Evolutionary conservation across 2,329 filamentous ascomycete species (phyloP).

Genomic region (Fusarium cyanostomum): DNA sequence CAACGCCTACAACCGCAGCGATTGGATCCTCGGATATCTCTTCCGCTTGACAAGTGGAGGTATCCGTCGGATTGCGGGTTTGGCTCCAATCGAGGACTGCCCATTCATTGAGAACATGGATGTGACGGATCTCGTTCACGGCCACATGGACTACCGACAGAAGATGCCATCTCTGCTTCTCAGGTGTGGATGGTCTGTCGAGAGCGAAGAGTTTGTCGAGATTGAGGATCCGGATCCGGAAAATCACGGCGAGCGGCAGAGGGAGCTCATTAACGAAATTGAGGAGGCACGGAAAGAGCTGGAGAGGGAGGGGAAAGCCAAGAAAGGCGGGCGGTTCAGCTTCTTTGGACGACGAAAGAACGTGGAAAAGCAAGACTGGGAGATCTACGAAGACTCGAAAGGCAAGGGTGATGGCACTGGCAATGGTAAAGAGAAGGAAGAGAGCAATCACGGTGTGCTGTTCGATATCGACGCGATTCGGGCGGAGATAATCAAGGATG

Average conservation of each 20-base stretch:
- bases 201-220: slow-evolving; percentile 93
- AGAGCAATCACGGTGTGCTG: slow-evolving; percentile 72
- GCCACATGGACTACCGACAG: slow-evolving; percentile 95
- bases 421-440: slow-evolving; percentile 47
- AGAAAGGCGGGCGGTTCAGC: slow-evolving; percentile 68
- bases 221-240: slow-evolving; percentile 98
- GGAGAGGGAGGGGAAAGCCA: slow-evolving; percentile 79
- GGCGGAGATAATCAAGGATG: slow-evolving; percentile 79
- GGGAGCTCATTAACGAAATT: slow-evolving; percentile 95
- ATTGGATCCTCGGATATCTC: slow-evolving; percentile 97
- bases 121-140: slow-evolving; percentile 83
- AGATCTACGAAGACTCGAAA: slow-evolving; percentile 82
- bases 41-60: slow-evolving; percentile 95
- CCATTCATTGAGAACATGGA: slow-evolving; percentile 89
- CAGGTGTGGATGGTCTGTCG: slow-evolving; percentile 89
- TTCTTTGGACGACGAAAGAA: slow-evolving; percentile 88
- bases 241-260: slow-evolving; percentile 85
- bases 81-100: slow-evolving; percentile 79
- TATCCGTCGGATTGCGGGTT: slow-evolving; percentile 86
- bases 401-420: slow-evolving; percentile 48
- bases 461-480: slow-evolving; percentile 97
- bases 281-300: slow-evolving; percentile 91
- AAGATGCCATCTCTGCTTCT: slow-evolving; percentile 90
- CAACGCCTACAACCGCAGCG: slow-evolving; percentile 92
- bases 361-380: slow-evolving; percentile 87